These are phyloP conservation scores for Trifolium dubium DNA, from an alignment of 306 rosid genomes.

Conservation along the genomic window DNA sequence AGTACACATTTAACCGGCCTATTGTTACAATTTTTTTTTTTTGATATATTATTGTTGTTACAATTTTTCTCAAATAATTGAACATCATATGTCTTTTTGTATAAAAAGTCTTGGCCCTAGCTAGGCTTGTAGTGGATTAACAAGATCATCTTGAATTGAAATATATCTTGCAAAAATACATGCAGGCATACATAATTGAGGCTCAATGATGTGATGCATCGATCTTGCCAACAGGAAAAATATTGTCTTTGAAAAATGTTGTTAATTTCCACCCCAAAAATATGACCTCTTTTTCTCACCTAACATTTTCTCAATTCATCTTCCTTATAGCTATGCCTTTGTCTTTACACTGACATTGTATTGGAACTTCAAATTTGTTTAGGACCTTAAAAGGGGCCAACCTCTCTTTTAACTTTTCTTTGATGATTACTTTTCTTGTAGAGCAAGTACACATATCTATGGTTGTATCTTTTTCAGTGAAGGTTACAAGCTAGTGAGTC, in stretches of 20 bases:
- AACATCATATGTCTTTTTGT: constrained; percentile 21
- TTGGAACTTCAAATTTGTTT: constrained; percentile 49
- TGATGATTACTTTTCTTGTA: constrained; percentile 39
- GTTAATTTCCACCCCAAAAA: constrained; percentile 10
- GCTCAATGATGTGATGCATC: constrained; percentile 48
- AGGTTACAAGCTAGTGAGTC: constrained; percentile 29
- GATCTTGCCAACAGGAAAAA: constrained; percentile 39
- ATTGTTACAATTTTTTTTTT: neutral
- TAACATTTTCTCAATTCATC: constrained; percentile 26
- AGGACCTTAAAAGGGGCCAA: constrained; percentile 42
- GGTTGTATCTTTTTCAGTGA: constrained; percentile 48
- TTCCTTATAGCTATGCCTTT: constrained; percentile 28
- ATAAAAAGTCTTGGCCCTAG: neutral
- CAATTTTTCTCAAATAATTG: constrained; percentile 15
- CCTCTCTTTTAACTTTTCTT: constrained; percentile 40
- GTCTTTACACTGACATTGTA: constrained; percentile 40
- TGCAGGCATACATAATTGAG: constrained; percentile 53
- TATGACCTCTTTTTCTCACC: constrained; percentile 37
- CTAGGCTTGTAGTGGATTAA: neutral
- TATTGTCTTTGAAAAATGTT: constrained; percentile 13
- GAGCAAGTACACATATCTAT: constrained; percentile 55
- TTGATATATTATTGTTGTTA: no score
- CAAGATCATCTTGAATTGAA: constrained; percentile 37
- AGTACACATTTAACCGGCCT: neutral
- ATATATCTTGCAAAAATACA: constrained; percentile 35